Conservation (phyloP, 1,284 basidiomycete genomes). For the Fereydounia khargensis region DNA sequence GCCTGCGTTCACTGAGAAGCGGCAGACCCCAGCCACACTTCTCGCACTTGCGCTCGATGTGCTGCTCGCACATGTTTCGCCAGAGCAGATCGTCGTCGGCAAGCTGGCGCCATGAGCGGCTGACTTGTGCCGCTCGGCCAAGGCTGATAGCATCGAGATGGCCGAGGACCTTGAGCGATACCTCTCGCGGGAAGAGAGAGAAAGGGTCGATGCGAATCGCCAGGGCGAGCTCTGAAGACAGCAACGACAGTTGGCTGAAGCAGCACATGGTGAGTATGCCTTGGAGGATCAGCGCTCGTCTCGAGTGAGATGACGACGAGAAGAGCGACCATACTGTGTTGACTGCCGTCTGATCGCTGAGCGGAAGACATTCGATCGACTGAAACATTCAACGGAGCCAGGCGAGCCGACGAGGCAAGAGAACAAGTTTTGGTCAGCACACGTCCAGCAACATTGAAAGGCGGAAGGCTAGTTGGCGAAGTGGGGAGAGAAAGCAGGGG, state of each 20-base stretch:
- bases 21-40: conserved; percentile 99
- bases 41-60: conserved; percentile 93
- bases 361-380: conserved; percentile 88
- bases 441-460: conserved; percentile 6
- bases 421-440: background rate
- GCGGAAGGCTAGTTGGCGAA: background rate
- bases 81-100: conserved; percentile 96
- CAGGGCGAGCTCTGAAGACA: conserved; percentile 83
- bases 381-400: no score
- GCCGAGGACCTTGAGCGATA: conserved; percentile 82
- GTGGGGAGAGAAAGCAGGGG: background rate
- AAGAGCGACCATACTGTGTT: conserved; percentile 96
- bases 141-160: conserved; percentile 93
- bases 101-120: conserved; percentile 76
- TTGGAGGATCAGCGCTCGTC: conserved; percentile 88
- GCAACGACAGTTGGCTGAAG: conserved; percentile 95
- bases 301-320: conserved; percentile 85
- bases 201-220: conserved; percentile 92
- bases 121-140: conserved; percentile 92
- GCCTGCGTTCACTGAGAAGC: conserved; percentile 72
- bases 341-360: conserved; percentile 82
- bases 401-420: conserved; percentile 1
- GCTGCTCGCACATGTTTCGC: conserved; percentile 96
- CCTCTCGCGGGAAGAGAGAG: conserved; percentile 82
- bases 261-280: conserved; percentile 99